Percentiles rank a stretch among this genome's conserved stretches.
Evolutionary conservation across 768 basidiomycete genomes (phyloP).

Genomic region (Boletus tylopilopsis): DNA sequence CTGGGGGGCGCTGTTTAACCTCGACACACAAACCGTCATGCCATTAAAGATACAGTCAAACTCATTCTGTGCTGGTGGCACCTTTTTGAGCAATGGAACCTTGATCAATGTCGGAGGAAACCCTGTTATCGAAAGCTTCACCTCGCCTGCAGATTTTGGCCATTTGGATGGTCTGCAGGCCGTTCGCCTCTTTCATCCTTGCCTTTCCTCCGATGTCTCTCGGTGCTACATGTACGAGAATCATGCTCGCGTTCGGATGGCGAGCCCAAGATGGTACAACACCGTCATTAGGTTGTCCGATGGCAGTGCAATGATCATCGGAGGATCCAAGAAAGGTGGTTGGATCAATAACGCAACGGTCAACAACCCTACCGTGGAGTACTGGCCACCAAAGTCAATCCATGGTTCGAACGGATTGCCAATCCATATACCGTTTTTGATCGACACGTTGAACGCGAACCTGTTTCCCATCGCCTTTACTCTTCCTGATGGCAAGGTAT

Average conservation of each 20-base stretch:
- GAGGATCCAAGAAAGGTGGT: slow-evolving; percentile 76
- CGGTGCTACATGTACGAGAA: slow-evolving; percentile 65
- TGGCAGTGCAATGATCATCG: slow-evolving; percentile 81
- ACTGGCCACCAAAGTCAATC: slow-evolving; percentile 76
- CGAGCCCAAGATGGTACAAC: slow-evolving; percentile 79
- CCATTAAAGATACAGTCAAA: slow-evolving; percentile 70
- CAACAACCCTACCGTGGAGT: slow-evolving; percentile 81
- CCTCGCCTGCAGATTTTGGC: slow-evolving; percentile 70
- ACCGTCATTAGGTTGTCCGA: slow-evolving; percentile 66
- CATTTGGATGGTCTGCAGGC: slow-evolving; percentile 72
- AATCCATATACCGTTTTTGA: slow-evolving; percentile 58
- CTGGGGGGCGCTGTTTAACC: slow-evolving; percentile 74
- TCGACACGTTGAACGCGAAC: slow-evolving; percentile 75
- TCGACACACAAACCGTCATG: slow-evolving; percentile 56
- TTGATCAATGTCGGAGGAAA: slow-evolving; percentile 80
- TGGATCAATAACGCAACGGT: slow-evolving; percentile 83
- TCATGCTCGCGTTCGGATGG: slow-evolving; percentile 62
- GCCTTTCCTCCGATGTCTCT: slow-evolving; percentile 43
- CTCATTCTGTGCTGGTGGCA: slow-evolving; percentile 84
- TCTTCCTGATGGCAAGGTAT: slow-evolving; percentile 66
- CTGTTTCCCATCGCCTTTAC: slow-evolving; percentile 75
- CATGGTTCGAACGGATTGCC: slow-evolving; percentile 65
- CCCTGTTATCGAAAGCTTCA: slow-evolving; percentile 62
- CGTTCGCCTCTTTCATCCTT: slow-evolving; percentile 69
- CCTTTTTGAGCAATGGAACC: slow-evolving; percentile 74